These are phyloP conservation scores for Calycina herbarum DNA, from an alignment of 2,329 filamentous ascomycete genomes.

Conservation along the genomic window DNA sequence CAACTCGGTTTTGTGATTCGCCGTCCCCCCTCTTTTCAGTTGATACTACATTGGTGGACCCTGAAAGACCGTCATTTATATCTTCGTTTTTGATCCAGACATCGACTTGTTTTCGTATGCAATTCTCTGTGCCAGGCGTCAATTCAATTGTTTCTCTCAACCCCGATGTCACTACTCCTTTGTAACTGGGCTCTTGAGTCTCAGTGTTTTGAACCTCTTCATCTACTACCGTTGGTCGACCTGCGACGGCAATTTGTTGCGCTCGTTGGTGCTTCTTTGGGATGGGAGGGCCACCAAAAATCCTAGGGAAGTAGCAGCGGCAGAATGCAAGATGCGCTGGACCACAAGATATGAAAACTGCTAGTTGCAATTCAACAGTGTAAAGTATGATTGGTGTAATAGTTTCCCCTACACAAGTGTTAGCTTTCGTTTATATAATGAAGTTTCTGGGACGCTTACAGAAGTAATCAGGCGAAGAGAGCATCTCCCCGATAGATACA, in stretches of 20 bases:
- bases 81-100: background rate
- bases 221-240: background rate
- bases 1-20: background rate
- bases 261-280: background rate
- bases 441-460: background rate
- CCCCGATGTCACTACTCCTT: background rate
- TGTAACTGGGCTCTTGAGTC: background rate
- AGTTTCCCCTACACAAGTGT: background rate
- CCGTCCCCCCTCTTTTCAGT: background rate
- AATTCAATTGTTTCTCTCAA: background rate
- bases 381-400: background rate
- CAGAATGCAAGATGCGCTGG: background rate
- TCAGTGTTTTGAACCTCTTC: background rate
- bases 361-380: background rate
- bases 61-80: background rate
- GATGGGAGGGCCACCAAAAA: background rate
- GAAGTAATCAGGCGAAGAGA: background rate
- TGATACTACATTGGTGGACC: background rate
- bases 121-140: background rate
- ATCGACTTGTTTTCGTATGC: background rate
- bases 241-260: background rate
- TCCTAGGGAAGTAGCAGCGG: background rate
- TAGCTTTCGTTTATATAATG: background rate
- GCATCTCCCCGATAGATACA: background rate
- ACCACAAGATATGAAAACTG: background rate